Evolutionary conservation across 202 grass and related monocot species (phyloP), one percentile per base, ranked within the genome.

Genomic region (Cymbopogon flexuosus): DNA sequence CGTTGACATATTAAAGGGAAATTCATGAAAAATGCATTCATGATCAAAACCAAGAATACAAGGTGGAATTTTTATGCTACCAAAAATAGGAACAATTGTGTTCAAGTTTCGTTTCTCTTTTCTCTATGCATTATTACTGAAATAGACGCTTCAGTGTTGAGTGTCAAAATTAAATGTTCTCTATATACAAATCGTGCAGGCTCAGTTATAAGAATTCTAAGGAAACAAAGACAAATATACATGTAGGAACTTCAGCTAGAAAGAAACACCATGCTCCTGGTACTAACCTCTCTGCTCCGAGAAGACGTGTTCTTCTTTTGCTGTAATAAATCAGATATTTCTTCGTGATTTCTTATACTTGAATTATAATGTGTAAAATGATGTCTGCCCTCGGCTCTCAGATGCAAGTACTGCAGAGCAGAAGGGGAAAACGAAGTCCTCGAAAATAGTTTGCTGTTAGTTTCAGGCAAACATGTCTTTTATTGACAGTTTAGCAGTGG

Each of bases 341-440:
- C 27, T 31, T 56, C 33, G 8, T 65, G 8, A 72, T 72, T 16
- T 47, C 34, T 22, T 78, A 39, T 29, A 68, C 13, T 16, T 72
- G 22, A 78, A 39, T 22, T 29, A 21, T 54, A 47, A 57, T 11
- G 0, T 27, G 13, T 31, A 22, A 59, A 59, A 36, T 83, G 75
- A 68, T 61, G 15, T 79, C 79, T 34, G 23, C 62, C 8, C 2
- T 15, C 2, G 16, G 30, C 5, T 2, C n/a, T 68, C 19, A 73
- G 56, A 83, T 68, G 40, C 15, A 78, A 79, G 61, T 74, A 70
- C 86, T 84, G 64, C 42, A 80, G 19, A 36, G n/a, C 27, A 51
- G 0, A 39, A 64, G 37, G 10, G 6, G 33, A 64, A 33, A 79
- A 61, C 8, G 61, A 70, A 42, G 39, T 65, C 9, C 14, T 34